Evolutionary conservation across 2,329 filamentous ascomycete genomes (phyloP).

Genomic region (Canariomyces notabilis): DNA sequence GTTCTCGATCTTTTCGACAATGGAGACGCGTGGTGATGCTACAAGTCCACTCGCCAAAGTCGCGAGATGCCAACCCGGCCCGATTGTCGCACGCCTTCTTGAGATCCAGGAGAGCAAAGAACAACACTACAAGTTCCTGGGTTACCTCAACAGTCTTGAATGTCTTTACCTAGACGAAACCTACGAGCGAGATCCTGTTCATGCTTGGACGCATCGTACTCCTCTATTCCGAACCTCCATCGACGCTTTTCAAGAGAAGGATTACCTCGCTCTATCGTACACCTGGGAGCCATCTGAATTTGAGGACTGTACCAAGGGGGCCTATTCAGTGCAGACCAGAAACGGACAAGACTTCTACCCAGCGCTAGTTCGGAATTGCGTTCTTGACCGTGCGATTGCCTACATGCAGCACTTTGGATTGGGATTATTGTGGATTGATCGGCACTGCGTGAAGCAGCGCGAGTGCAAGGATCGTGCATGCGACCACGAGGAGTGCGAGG

Average conservation of each 20-base stretch:
- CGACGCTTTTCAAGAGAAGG: background rate
- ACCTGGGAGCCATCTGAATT: background rate
- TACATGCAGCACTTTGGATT: background rate
- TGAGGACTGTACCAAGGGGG: background rate
- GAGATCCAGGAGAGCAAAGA: background rate
- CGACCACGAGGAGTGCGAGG: constrained; percentile 18
- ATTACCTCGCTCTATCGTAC: background rate
- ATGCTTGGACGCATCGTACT: background rate
- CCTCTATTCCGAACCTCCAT: background rate
- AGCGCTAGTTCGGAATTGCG: background rate
- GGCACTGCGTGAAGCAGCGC: constrained; percentile 22
- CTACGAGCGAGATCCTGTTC: background rate
- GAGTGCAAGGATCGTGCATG: constrained; percentile 19
- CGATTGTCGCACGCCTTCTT: background rate
- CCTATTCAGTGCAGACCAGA: background rate
- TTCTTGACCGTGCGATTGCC: background rate
- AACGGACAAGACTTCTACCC: background rate
- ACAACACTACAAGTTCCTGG: background rate
- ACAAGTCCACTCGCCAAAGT: background rate
- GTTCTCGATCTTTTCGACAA: background rate
- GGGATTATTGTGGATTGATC: constrained; percentile 29
- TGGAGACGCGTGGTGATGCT: background rate
- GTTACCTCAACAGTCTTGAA: background rate
- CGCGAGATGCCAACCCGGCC: background rate
- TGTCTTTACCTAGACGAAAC: background rate